Evolutionary conservation across 345 rosid species (phyloP), one percentile per base, ranked within the genome.

Genomic region (Jatropha curcas): DNA sequence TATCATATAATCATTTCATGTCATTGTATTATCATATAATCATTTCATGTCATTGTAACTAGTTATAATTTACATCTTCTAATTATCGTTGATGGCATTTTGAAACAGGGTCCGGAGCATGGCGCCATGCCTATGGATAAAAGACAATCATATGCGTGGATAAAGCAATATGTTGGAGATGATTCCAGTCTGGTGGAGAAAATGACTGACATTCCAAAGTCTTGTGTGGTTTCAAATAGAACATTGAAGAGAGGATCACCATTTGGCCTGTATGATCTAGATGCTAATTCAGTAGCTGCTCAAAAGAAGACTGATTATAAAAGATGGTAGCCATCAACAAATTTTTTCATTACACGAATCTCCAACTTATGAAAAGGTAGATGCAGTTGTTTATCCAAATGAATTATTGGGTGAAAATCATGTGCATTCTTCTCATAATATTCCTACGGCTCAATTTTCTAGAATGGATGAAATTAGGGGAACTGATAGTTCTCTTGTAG

Each of bases 331-430:
- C 41, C 43, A 19, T 55, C 22, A 1, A 11, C 70, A 10, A 61
- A 33, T 37, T 24, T 31, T 3, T 41, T 51, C 76, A 1, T 55
- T 25, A 28, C 48, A 46, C 63, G 56, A 74, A 60, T 74, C 77
- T 52, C 58, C 46, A 28, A 37, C 59, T 31, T 70, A 39, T 11
- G 73, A 73, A 51, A 71, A 71, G 84, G 79, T 71, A 59, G 82
- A 61, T 46, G 65, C 71, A 13, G 30, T 67, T 66, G 56, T 43
- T 74, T 74, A 62, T 62, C 67, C 65, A 33, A 39, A 76, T 51
- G 60, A 61, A 56, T 33, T 35, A 65, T 52, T 65, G 60, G 80
- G 64, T 77, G 66, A 77, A 69, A 70, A 30, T 46, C 60, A 48
- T 70, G 59, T 70, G 68, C 55, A 33, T 66, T 77, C 80, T 60